Evolutionary conservation across 352 stramenopile species (phyloP).

Genomic region (Phytophthora sansomeana): DNA sequence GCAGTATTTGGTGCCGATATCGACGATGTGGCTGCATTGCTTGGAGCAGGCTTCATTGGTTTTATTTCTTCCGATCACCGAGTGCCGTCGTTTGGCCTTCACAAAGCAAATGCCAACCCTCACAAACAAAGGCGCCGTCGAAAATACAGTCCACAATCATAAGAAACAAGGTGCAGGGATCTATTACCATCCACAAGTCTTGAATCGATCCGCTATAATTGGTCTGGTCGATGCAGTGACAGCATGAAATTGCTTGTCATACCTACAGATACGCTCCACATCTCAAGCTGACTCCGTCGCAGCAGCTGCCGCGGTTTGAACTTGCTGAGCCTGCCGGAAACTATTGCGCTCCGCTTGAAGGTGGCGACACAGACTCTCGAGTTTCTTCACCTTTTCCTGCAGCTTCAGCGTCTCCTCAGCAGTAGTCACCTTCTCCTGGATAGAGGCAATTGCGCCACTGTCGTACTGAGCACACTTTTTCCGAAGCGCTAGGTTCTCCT

Average conservation of each 20-base stretch:
- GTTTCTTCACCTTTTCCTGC: constrained; percentile 85
- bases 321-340: constrained; percentile 41
- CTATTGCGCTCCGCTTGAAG: constrained; percentile 85
- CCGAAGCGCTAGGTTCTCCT: constrained; percentile 80
- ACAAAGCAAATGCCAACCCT: neutral
- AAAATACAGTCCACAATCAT: constrained; percentile 23
- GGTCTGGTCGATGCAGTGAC: constrained; percentile 2
- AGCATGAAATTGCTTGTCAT: neutral
- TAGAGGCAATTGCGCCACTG: constrained; percentile 69
- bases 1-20: neutral
- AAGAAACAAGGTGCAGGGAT: constrained; percentile 15
- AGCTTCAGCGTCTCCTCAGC: constrained; percentile 73
- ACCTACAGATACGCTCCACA: neutral
- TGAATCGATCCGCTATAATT: constrained; percentile 34
- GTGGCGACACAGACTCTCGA: constrained; percentile 83
- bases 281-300: constrained; percentile 38
- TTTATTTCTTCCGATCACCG: neutral
- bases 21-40: neutral
- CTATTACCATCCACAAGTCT: constrained; percentile 40
- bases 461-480: constrained; percentile 89
- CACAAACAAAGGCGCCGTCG: constrained; percentile 5
- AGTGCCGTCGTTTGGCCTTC: neutral
- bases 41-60: constrained; percentile 15
- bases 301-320: constrained; percentile 20
- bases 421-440: constrained; percentile 76